Conservation (phyloP, 495 filamentous ascomycete genomes). For the Cercophora sp. region DNA sequence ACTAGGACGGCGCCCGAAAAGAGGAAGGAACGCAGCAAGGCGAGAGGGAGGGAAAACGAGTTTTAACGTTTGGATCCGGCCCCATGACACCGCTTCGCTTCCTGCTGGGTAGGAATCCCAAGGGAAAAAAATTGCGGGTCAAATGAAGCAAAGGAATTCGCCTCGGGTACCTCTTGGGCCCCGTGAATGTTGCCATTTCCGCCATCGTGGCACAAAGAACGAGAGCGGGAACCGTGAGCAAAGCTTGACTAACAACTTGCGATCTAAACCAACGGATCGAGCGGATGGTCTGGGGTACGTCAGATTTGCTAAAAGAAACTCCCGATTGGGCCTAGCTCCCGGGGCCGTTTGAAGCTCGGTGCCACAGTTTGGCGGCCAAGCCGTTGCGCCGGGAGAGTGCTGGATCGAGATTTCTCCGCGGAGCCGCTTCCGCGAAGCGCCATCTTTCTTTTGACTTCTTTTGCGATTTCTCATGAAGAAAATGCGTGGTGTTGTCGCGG, state of each 20-base stretch:
- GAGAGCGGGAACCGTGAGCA: neutral
- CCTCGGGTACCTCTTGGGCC: neutral
- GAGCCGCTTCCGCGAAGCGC: neutral
- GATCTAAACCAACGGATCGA: slow-evolving; percentile 3
- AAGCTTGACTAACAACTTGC: slow-evolving; percentile 12
- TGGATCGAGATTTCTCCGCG: slow-evolving; percentile 9
- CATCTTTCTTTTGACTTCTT: neutral
- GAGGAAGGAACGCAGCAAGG: neutral
- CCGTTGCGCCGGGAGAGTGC: neutral
- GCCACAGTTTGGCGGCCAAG: neutral
- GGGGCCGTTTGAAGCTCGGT: neutral
- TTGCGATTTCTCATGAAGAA: neutral
- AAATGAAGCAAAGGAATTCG: neutral
- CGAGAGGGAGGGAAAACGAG: neutral
- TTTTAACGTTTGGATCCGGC: neutral
- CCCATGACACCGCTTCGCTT: neutral
- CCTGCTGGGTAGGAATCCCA: neutral
- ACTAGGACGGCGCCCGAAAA: neutral
- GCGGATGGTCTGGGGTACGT: slow-evolving; percentile 13
- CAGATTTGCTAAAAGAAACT: slow-evolving; percentile 35
- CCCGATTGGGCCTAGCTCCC: slow-evolving; percentile 17
- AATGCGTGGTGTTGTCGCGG: neutral
- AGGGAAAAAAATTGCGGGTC: neutral
- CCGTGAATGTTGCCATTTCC: slow-evolving; percentile 4
- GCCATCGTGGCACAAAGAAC: slow-evolving; percentile 10